Percentiles rank a stretch among this genome's conserved stretches.
Evolutionary conservation across 2,329 filamentous ascomycete genomes (phyloP).

Genomic region (Pseudogymnoascus sp.): DNA sequence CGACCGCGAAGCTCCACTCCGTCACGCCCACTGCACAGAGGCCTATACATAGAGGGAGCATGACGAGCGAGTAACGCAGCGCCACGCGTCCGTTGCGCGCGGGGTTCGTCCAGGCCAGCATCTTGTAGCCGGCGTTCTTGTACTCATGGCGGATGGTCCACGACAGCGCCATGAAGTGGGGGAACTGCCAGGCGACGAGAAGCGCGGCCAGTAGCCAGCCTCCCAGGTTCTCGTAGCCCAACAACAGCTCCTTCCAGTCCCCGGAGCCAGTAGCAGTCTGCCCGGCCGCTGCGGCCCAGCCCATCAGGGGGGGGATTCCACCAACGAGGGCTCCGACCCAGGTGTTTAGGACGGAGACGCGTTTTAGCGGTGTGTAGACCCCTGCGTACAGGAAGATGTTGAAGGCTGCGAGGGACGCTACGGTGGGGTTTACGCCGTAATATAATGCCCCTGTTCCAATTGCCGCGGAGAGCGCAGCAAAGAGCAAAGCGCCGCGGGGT

Average conservation of each 20-base stretch:
- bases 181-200: constrained; percentile 94
- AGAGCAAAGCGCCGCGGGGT: constrained; percentile 61
- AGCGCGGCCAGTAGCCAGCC: constrained; percentile 83
- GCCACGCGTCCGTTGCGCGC: constrained; percentile 79
- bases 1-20: constrained; percentile 74
- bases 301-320: constrained; percentile 92
- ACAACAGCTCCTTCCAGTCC: constrained; percentile 68
- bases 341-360: constrained; percentile 77
- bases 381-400: constrained; percentile 90
- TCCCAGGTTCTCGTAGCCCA: constrained; percentile 60
- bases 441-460: constrained; percentile 67
- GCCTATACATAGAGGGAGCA: constrained; percentile 77
- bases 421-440: constrained; percentile 88
- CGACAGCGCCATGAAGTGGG: constrained; percentile 92
- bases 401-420: constrained; percentile 70
- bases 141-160: constrained; percentile 89
- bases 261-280: constrained; percentile 71
- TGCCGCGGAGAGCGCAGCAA: constrained; percentile 65
- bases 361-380: constrained; percentile 87
- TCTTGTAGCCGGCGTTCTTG: constrained; percentile 55
- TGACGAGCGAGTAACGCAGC: constrained; percentile 73
- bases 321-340: constrained; percentile 93
- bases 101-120: constrained; percentile 83
- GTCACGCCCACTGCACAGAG: constrained; percentile 75
- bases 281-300: constrained; percentile 90